Conservation (phyloP, 2,329 filamentous ascomycete genomes). For the Colletotrichum tofieldiae region DNA sequence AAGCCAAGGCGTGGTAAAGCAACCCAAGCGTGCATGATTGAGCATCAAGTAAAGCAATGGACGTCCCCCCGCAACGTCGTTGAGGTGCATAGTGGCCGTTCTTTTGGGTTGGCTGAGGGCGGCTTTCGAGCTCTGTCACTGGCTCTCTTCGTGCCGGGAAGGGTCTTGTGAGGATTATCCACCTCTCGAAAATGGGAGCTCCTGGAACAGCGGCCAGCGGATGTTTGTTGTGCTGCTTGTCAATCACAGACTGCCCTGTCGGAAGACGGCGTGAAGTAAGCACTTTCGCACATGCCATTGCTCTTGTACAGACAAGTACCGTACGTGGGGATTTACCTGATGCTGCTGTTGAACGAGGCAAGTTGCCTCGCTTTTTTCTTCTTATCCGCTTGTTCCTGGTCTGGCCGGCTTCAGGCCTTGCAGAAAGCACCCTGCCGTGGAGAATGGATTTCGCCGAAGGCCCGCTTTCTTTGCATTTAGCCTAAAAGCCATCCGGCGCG, state of each 20-base stretch:
- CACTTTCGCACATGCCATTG: slow-evolving; percentile 15
- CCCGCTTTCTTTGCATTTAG: slow-evolving; percentile 40
- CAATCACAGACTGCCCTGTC: not conserved
- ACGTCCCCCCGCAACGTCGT: not conserved
- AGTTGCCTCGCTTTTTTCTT: not conserved
- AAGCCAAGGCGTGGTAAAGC: slow-evolving; percentile 5
- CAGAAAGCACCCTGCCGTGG: not conserved
- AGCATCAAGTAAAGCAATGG: slow-evolving; percentile 13
- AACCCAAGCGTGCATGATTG: slow-evolving; percentile 18
- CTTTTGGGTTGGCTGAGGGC: slow-evolving; percentile 17
- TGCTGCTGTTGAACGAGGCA: not conserved
- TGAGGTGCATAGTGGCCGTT: not conserved
- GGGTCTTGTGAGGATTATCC: slow-evolving; percentile 16
- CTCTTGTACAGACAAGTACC: not conserved
- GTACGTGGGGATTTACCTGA: not conserved
- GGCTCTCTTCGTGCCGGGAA: slow-evolving; percentile 19
- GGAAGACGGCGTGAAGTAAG: slow-evolving; percentile 6
- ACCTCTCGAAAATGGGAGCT: not conserved
- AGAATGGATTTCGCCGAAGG: slow-evolving; percentile 31
- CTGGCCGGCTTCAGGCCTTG: slow-evolving; percentile 18
- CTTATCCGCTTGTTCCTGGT: slow-evolving; percentile 7
- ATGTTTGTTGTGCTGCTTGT: not conserved
- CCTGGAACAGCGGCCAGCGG: not conserved
- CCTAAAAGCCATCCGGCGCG: slow-evolving; percentile 38
- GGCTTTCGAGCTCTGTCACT: slow-evolving; percentile 38